Conservation (phyloP, 495 filamentous ascomycete species). For the Penicillium daleae region DNA sequence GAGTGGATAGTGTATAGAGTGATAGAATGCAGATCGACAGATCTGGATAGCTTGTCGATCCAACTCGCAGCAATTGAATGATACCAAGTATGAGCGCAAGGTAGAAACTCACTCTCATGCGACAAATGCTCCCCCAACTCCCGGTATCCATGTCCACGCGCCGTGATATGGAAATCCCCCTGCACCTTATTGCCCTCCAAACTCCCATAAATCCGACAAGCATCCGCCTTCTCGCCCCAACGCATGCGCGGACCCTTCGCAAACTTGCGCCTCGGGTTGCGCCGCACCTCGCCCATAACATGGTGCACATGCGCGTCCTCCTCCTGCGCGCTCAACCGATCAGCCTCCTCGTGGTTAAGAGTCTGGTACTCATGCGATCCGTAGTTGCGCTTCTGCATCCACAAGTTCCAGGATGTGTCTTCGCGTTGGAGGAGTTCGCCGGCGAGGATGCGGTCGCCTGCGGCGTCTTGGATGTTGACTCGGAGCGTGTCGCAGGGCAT, state of each 20-base stretch:
- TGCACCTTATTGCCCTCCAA: constrained; percentile 94
- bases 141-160: constrained; percentile 88
- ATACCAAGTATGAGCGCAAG: background rate
- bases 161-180: constrained; percentile 98
- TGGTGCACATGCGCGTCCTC: constrained; percentile 57
- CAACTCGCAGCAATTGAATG: background rate
- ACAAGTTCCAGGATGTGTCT: constrained; percentile 76
- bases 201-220: constrained; percentile 86
- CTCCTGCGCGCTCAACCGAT: constrained; percentile 50
- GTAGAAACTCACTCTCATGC: constrained; percentile 61
- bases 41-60: background rate
- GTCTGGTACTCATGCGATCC: constrained; percentile 55
- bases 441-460: constrained; percentile 88
- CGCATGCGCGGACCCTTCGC: constrained; percentile 69
- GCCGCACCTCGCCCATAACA: constrained; percentile 51
- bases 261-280: constrained; percentile 57
- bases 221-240: constrained; percentile 57
- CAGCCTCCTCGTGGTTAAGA: constrained; percentile 49
- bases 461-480: constrained; percentile 96
- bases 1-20: background rate
- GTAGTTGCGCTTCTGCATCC: constrained; percentile 78
- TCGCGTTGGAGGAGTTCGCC: constrained; percentile 74
- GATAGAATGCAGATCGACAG: background rate
- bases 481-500: constrained; percentile 90
- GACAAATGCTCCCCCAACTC: constrained; percentile 79